A percentile compares a stretch with the other conserved stretches of the same genome.
Conservation (phyloP, 306 rosid genomes). For the Hippophae gyantsensis region DNA sequence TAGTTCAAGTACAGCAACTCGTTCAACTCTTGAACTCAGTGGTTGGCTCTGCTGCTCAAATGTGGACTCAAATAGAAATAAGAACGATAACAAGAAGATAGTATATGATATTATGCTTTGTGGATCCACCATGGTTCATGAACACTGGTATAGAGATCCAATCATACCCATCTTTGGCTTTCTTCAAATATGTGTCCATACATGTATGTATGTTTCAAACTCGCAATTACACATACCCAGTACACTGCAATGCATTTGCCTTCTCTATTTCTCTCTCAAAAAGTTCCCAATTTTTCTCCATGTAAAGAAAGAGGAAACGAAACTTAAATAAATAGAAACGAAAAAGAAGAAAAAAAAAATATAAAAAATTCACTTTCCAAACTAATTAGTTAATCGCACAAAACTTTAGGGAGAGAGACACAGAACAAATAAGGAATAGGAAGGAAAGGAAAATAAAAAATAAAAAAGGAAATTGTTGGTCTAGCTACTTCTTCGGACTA, state of each 20-base stretch:
- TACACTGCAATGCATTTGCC: constrained; percentile 25
- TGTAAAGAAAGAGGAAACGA: neutral
- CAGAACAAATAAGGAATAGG: constrained; percentile 7
- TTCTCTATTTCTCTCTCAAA: constrained; percentile 5
- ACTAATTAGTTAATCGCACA: neutral
- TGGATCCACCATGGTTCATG: constrained; percentile 47
- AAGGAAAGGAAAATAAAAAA: neutral
- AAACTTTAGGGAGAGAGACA: neutral
- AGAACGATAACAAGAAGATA: constrained; percentile 24
- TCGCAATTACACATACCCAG: constrained; percentile 25
- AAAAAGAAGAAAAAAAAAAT: neutral
- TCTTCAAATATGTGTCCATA: constrained; percentile 9
- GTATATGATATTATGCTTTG: constrained; percentile 25
- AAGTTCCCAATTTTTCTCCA: constrained; percentile 2
- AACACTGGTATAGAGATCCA: constrained; percentile 35
- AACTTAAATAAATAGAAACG: neutral
- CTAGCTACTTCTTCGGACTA: constrained; percentile 1
- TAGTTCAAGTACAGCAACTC: constrained; percentile 53
- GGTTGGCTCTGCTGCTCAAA: constrained; percentile 47
- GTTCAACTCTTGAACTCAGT: constrained; percentile 41
- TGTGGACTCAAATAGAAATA: constrained; percentile 45
- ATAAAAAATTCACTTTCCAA: neutral
- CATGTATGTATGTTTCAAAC: constrained; percentile 6
- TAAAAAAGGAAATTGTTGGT: constrained; percentile 7
- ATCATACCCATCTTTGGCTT: constrained; percentile 22